Evolutionary conservation across 2,329 filamentous ascomycete species (phyloP), one percentile per base, ranked within the genome.

Genomic region (Pseudogymnoascus sp.): DNA sequence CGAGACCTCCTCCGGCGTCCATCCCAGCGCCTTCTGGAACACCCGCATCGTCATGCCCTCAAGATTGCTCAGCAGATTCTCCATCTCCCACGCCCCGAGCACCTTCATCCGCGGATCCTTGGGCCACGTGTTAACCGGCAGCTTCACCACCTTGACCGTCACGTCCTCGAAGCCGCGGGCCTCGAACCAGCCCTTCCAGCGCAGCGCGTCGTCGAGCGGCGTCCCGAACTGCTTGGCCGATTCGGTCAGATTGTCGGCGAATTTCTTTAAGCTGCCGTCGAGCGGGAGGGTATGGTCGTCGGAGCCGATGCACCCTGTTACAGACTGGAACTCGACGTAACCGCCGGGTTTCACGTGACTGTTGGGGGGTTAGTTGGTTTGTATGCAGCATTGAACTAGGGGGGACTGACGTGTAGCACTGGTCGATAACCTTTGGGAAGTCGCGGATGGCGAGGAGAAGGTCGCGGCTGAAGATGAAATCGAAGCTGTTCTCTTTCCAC

Each of bases 161-260:
- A 86, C 78, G 62, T 84, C 77, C 50, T 76, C 73, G 65, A 86
- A 86, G 0, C 84, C 84, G 0, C 78, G 81, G 11, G 80, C 79
- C 2, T 74, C 71, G 67, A 85, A 75, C 62, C 78, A 76, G 4
- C 62, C 62, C 23, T 64, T 65, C 29, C 67, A 68, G 23, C 37
- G 33, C 4, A 21, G 26, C 15, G 64, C 63, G 19, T 44, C 64
- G 7, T 61, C 62, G 26, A 65, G 33, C 10, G 64, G 62, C 1
- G 64, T 63, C 29, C 42, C 61, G 17, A 64, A 53, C 10, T 19
- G 29, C 2, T 10, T 5, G 5, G 62, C 7, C 1, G 56, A 62
- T 2, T 11, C n/a, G 19, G n/a, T 26, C 11, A 64, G 37, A 40
- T 31, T 42, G 9, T 38, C 29, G 40, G 60, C 56, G 29, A 50